Conservation (phyloP, 805 yeast genomes). For the Candida suzukii region DNA sequence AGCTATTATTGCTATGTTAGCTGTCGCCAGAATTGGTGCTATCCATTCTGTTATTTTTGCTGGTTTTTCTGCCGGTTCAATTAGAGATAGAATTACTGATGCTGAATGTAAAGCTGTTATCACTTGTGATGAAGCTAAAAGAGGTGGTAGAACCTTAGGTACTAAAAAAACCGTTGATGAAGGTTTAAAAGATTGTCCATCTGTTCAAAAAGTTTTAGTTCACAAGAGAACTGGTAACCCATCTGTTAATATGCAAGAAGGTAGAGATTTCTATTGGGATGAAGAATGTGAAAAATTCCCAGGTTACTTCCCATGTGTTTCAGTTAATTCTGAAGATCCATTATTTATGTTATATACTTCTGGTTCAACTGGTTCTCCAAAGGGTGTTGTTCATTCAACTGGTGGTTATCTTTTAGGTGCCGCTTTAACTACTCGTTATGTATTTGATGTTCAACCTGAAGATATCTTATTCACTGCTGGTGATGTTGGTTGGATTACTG, state of each 20-base stretch:
- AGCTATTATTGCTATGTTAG: conserved; percentile 89
- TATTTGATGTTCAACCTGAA: conserved; percentile 84
- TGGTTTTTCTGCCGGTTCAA: conserved; percentile 90
- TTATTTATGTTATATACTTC: conserved; percentile 92
- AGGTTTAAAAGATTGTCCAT: conserved; percentile 69
- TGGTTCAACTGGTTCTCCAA: conserved; percentile 97
- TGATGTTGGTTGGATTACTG: conserved; percentile 99
- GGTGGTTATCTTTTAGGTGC: conserved; percentile 95
- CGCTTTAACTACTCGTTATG: conserved; percentile 82
- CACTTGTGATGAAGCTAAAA: conserved; percentile 91
- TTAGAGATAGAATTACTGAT: conserved; percentile 83
- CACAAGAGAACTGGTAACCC: conserved; percentile 79
- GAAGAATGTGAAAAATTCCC: conserved; percentile 78
- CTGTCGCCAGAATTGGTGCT: conserved; percentile 91
- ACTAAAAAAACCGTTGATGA: conserved; percentile 95
- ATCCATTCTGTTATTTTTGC: conserved; percentile 95
- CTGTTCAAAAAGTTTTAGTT: conserved; percentile 78
- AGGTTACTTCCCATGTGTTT: conserved; percentile 78
- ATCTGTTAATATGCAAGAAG: conserved; percentile 63
- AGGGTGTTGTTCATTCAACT: conserved; percentile 93
- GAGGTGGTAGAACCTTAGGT: conserved; percentile 91
- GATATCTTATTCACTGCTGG: conserved; percentile 95
- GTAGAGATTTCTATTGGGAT: conserved; percentile 95
- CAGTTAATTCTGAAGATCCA: conserved; percentile 91
- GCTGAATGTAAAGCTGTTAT: conserved; percentile 82